Conservation (phyloP, 306 rosid species). For the Citrullus amarus region DNA sequence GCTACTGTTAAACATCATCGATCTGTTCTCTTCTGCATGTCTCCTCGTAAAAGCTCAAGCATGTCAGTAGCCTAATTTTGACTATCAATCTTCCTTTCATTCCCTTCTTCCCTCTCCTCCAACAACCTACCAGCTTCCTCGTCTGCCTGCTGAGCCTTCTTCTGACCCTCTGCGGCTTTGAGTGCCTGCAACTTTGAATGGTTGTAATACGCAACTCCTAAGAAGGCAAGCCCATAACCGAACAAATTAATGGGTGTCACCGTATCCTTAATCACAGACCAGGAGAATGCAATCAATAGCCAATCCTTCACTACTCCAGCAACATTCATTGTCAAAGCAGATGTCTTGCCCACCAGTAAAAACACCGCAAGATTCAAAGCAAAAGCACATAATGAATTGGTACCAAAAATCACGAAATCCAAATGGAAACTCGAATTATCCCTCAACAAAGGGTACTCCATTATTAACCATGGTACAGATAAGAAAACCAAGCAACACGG, state of each 20-base stretch:
- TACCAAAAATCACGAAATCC: constrained; percentile 58
- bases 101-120: constrained; percentile 57
- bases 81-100: constrained; percentile 52
- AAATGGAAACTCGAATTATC: constrained; percentile 62
- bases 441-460: constrained; percentile 70
- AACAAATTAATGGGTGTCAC: constrained; percentile 74
- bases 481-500: constrained; percentile 79
- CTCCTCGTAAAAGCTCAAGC: constrained; percentile 15
- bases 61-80: constrained; percentile 34
- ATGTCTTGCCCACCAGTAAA: constrained; percentile 86
- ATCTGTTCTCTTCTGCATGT: constrained; percentile 1
- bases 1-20: neutral
- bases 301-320: constrained; percentile 98
- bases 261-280: constrained; percentile 93
- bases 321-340: constrained; percentile 95
- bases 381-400: constrained; percentile 70
- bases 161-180: constrained; percentile 83
- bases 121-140: constrained; percentile 87
- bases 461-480: constrained; percentile 64
- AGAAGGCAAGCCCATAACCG: constrained; percentile 76
- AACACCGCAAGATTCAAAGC: constrained; percentile 86
- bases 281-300: constrained; percentile 88
- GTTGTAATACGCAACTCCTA: constrained; percentile 82
- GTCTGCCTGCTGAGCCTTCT: constrained; percentile 65
- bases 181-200: constrained; percentile 88